Evolutionary conservation across 2,329 filamentous ascomycete genomes (phyloP), one percentile per base, ranked within the genome.

Genomic region (Lecanoromycetidae sp.): DNA sequence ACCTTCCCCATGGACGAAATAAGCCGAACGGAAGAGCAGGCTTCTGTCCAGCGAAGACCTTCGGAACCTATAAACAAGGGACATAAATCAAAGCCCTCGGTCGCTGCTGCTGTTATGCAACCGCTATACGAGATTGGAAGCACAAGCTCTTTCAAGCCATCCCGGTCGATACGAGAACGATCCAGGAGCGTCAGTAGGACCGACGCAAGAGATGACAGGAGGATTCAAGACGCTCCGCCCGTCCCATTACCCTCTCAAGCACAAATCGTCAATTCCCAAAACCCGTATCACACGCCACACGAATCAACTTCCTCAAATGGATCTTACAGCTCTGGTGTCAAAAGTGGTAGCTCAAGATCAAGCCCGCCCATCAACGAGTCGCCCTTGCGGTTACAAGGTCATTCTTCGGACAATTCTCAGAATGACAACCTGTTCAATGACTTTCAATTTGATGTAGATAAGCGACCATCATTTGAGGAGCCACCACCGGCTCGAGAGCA

Each of bases 261-360:
- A 1, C 71, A 68, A 26, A 77, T 80, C 49, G 80, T 80, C 54
- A 77, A 77, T 9, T 61, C 69, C 20, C 71, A 74, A 27, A 82
- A 82, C 55, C 75, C 77, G 0, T 81, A 82, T 55, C 79, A 84
- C 56, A 71, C 74, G 3, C 67, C 76, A 0, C 77, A 78, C 1
- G 73, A 76, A 50, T 86, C 81, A 2, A 72, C 74, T 22, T 80
- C 79, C 0, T 85, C 82, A 0, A 77, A 74, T 15, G 71, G 72
- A 36, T 84, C 80, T 2, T 73, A 70, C 1, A 74, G 71, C 32
- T 82, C 77, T 46, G 71, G 72, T n/a, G 65, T 64, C 1, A 77
- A 77, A 56, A 74, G 75, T 50, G 66, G 73, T 1, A 84, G 80
- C 57, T 81, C 80, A 6, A 70, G 71, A 51, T 79, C 77, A 3